Evolutionary conservation across 2,329 filamentous ascomycete species (phyloP).

Genomic region (Uncinocarpus reesii): DNA sequence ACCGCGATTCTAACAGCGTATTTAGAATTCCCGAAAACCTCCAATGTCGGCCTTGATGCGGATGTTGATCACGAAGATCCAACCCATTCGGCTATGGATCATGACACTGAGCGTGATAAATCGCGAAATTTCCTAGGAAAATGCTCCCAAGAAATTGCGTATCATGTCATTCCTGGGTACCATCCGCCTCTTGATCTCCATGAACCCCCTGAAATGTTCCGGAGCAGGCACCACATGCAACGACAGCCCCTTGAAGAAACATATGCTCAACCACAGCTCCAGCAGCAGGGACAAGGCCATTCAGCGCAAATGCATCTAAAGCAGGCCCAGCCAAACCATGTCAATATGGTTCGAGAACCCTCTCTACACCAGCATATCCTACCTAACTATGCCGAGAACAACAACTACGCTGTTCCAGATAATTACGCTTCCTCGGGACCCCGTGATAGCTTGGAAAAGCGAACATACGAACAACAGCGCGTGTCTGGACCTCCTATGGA

Average conservation of each 20-base stretch:
- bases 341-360: conserved; percentile 42
- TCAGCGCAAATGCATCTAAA: conserved; percentile 31
- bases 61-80: conserved; percentile 35
- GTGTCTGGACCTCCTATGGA: conserved; percentile 45
- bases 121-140: conserved; percentile 54
- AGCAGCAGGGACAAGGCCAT: conserved; percentile 30
- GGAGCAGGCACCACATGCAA: conserved; percentile 41
- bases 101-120: conserved; percentile 52
- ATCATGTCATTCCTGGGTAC: conserved; percentile 55
- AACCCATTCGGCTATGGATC: conserved; percentile 41
- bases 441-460: conserved; percentile 35
- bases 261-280: conserved; percentile 47
- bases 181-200: conserved; percentile 48
- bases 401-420: conserved; percentile 24
- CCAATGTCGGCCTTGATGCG: conserved; percentile 30
- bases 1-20: conserved; percentile 12
- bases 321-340: conserved; percentile 40
- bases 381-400: conserved; percentile 38
- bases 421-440: conserved; percentile 26
- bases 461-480: conserved; percentile 35
- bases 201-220: conserved; percentile 34
- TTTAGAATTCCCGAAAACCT: conserved; percentile 38
- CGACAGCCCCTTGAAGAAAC: conserved; percentile 33
- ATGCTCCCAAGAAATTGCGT: conserved; percentile 58
- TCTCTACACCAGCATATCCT: conserved; percentile 50